Evolutionary conservation across 139 green algal genomes (phyloP), one percentile per base, ranked within the genome.

Genomic region (Volvox africanus): DNA sequence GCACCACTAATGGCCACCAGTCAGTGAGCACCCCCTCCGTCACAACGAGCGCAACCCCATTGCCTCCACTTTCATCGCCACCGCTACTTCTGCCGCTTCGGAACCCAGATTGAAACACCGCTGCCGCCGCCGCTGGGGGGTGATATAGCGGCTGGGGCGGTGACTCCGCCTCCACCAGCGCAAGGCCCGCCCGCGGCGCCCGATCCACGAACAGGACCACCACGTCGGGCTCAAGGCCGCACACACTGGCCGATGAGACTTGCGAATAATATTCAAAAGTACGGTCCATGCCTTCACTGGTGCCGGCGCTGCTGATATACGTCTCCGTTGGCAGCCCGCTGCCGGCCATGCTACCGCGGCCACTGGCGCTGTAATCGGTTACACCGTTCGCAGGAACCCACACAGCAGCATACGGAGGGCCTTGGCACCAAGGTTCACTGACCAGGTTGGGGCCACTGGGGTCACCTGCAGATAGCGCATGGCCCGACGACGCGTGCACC

Each of bases 1-100:
- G 18, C 86, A 90, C 86, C 86, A 84, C 86, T 75, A 90, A 50
- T 13, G 86, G 86, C 86, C 73, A 90, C 86, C 86, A 90, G 11
- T 84, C 50, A 6, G 36, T 82, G 22, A 90, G 86, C 50, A 90
- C 73, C 0, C 44, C 85, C 28, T 0, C 44, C 18, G 37, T n/a
- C 85, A 82, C 44, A 3, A 37, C 37, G 35, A 14, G n/a, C 14
- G 20, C 18, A 13, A 26, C 22, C 13, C 37, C 84, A 30, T n/a
- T 65, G 84, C 68, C 69, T 37, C 16, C 83, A 61, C 30, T 35
- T 24, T 61, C 77, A 82, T 28, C 12, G 32, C 77, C 37, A 1
- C n/a, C 37, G 84, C 84, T 61, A 62, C 17, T 32, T 28, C 44
- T 55, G 44, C 44, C 44, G 44, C 44, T 55, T 55, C 44, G 5